A percentile compares a stretch with the other conserved stretches of the same genome.
These are phyloP conservation scores for Zygotorulaspora sp. DNA, from an alignment of 805 yeast species.

Conservation along the genomic window DNA sequence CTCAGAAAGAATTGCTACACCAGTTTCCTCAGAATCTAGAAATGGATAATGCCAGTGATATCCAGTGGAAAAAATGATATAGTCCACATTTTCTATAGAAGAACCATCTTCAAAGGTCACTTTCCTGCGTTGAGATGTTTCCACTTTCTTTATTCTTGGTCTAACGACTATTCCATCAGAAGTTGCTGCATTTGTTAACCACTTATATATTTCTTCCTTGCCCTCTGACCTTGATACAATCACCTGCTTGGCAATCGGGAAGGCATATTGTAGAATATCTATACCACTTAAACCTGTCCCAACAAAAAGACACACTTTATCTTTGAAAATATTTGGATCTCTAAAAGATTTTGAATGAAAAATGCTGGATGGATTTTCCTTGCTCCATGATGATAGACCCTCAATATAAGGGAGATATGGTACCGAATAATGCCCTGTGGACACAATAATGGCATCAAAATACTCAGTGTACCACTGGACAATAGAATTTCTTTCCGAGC, in stretches of 20 bases:
- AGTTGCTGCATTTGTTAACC: slow-evolving; percentile 39
- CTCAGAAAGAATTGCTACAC: slow-evolving; percentile 7
- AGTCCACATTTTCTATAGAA: slow-evolving; percentile 11
- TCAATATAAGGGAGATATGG: slow-evolving; percentile 36
- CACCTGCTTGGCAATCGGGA: slow-evolving; percentile 38
- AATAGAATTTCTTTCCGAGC: slow-evolving; percentile 25
- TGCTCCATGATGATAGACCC: slow-evolving; percentile 17
- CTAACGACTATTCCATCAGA: slow-evolving; percentile 35
- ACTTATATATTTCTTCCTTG: slow-evolving; percentile 43
- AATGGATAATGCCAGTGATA: slow-evolving; percentile 35
- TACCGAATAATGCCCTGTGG: slow-evolving; percentile 41
- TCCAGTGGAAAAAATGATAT: slow-evolving; percentile 45
- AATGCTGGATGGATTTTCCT: slow-evolving; percentile 28
- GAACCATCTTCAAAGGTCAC: slow-evolving; percentile 36
- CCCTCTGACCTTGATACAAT: slow-evolving; percentile 72
- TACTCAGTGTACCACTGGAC: slow-evolving; percentile 37
- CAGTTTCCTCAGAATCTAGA: slow-evolving; percentile 10
- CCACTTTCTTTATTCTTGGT: slow-evolving; percentile 36
- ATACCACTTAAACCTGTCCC: slow-evolving; percentile 41
- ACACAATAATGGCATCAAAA: slow-evolving; percentile 39
- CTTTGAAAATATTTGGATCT: slow-evolving; percentile 28
- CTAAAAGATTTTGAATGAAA: slow-evolving; percentile 39
- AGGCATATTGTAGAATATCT: slow-evolving; percentile 40
- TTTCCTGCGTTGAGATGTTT: slow-evolving; percentile 27
- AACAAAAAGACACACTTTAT: slow-evolving; percentile 33